Conservation (phyloP, 2,329 filamentous ascomycete genomes). For the Spiromastix sp. region DNA sequence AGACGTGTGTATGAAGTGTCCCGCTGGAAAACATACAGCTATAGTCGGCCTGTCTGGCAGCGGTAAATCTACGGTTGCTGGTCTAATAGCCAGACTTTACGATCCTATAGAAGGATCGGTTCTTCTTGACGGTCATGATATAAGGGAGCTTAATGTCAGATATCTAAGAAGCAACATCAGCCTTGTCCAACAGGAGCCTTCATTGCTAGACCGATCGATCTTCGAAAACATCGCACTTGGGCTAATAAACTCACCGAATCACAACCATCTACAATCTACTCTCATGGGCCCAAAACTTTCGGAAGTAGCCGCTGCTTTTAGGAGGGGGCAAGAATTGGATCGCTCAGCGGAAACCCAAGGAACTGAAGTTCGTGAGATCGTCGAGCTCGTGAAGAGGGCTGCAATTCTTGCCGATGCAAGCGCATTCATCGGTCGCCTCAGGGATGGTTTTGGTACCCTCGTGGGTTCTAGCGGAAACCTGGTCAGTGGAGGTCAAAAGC, state of each 20-base stretch:
- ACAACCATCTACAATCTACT: conserved; percentile 27
- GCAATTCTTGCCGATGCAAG: conserved; percentile 50
- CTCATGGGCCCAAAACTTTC: conserved; percentile 42
- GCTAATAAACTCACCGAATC: conserved; percentile 23
- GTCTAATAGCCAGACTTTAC: conserved; percentile 51
- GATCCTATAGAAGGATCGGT: conserved; percentile 66
- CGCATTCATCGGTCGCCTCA: conserved; percentile 44
- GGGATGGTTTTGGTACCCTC: conserved; percentile 42
- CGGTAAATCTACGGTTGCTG: conserved; percentile 37
- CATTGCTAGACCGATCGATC: conserved; percentile 72
- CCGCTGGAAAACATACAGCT: conserved; percentile 73
- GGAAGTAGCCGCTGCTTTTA: conserved; percentile 42
- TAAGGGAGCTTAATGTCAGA: conserved; percentile 62
- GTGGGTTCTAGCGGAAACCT: conserved; percentile 44
- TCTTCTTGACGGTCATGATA: conserved; percentile 64
- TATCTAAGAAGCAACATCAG: conserved; percentile 78
- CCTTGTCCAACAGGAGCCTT: conserved; percentile 77
- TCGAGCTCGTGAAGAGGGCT: conserved; percentile 29
- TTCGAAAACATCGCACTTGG: conserved; percentile 62
- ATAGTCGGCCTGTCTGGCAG: conserved; percentile 51
- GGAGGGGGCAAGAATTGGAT: conserved; percentile 40
- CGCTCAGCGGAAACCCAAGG: conserved; percentile 36
- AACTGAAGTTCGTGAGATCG: conserved; percentile 40
- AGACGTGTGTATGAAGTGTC: conserved; percentile 50
- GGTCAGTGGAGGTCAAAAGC: conserved; percentile 18